Percentiles rank a stretch among this genome's conserved stretches.
These are phyloP conservation scores for Monascus purpureus DNA, from an alignment of 495 filamentous ascomycete species.

Conservation along the genomic window DNA sequence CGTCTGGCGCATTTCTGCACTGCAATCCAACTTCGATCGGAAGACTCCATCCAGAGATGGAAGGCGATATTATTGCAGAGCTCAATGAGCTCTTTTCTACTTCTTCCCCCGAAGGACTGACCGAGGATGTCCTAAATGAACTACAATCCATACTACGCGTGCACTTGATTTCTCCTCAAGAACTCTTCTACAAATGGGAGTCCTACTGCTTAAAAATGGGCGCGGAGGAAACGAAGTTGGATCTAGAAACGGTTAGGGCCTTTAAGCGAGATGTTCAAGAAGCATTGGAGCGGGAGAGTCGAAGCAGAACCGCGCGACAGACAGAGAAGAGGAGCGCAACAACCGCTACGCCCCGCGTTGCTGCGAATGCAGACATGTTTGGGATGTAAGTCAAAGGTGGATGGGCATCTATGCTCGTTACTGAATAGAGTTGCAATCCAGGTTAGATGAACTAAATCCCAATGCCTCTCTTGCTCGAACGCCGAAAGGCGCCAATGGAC, in stretches of 20 bases:
- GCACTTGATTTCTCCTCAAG: conserved; percentile 60
- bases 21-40: no score
- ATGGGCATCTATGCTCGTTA: not conserved
- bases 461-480: conserved; percentile 45
- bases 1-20: no score
- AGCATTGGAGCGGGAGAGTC: conserved; percentile 56
- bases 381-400: conserved; percentile 48
- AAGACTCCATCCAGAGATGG: conserved; percentile 3
- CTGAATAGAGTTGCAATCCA: conserved; percentile 12
- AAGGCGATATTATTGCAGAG: conserved; percentile 30
- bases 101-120: conserved; percentile 39
- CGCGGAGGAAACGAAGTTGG: conserved; percentile 53
- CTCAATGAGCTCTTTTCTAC: conserved; percentile 55
- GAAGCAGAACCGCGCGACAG: conserved; percentile 42
- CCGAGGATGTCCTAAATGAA: conserved; percentile 61
- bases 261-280: conserved; percentile 86
- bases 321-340: conserved; percentile 45
- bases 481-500: conserved; percentile 30
- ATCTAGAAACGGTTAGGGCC: conserved; percentile 49
- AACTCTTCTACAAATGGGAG: conserved; percentile 96
- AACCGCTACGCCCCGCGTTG: conserved; percentile 50
- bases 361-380: conserved; percentile 55
- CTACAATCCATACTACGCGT: conserved; percentile 73
- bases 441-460: conserved; percentile 66
- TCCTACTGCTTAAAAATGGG: conserved; percentile 91